Base-by-base conservation (phyloP, 352 stramenopile genomes). In the Globisporangium splendens region DNA sequence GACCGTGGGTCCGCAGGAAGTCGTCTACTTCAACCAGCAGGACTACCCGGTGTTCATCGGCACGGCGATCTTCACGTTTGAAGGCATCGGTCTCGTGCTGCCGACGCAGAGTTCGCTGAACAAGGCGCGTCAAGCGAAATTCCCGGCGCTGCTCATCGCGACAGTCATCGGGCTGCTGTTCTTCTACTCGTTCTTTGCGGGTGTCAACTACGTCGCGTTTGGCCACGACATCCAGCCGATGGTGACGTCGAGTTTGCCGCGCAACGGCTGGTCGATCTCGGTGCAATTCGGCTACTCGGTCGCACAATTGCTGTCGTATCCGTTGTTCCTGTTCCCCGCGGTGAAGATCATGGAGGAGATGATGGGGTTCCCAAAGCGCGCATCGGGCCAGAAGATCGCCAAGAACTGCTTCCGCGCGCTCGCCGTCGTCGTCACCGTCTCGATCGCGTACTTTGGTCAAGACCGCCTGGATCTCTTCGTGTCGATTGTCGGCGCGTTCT, bases 311-410 rank as follows among this genome's bases (percentile, higher is more conserved):
- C 65, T 93, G 43, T 89, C 83, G 64, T 93, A 93, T 61, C 83
- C 83, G 43, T 44, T 93, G 10, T 90, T 93, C 55, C 52, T 93
- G 4, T 93, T 90, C 55, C 83, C 81, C 12, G 83, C 78, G 7
- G 76, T 93, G 35, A 89, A 90, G 67, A 93, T 93, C 48, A 80
- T 91, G 65, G 83, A 93, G 54, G 83, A 93, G 55, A 89, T 91
- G 77, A 43, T 93, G 13, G 81, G 81, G 11, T 93, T 93, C 50
- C 79, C 77, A 1, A 70, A 59, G 28, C 83, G 78, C 35, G 75
- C 77, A 38, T 90, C 79, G 2, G 81, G 81, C 0, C 66, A 84
- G 42, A 93, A 93, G 61, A 46, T 83, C 18, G 72, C 77, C 33
- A 93, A 93, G 65, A 93, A 93, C 50, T 75, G 67, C 38, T 85